Conservation (phyloP, 768 basidiomycete species). For the Collybia sordida region DNA sequence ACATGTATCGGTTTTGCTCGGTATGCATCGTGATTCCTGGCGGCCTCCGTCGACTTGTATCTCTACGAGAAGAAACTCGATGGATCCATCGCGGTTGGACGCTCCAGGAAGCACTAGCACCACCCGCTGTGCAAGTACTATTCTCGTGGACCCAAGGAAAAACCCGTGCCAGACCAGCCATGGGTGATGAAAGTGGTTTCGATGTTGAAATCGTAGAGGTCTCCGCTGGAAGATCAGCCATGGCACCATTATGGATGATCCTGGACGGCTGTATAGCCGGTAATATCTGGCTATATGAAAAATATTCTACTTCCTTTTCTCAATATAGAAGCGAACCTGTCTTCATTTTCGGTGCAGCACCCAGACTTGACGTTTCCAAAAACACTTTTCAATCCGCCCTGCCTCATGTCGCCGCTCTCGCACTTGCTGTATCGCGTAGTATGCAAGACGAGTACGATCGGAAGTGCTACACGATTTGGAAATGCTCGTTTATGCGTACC, state of each 20-base stretch:
- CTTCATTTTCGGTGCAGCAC: no score
- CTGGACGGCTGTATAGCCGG: no score
- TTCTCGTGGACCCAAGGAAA: neutral
- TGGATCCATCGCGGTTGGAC: conserved; percentile 6
- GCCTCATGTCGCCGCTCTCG: no score
- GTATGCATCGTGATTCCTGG: conserved; percentile 1
- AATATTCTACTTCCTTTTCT: no score
- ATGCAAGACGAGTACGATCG: no score
- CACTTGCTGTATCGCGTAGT: no score
- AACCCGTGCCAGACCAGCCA: no score
- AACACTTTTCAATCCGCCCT: no score
- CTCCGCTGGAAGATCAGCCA: neutral
- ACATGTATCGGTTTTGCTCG: neutral
- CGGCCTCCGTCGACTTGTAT: conserved; percentile 1
- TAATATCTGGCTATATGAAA: no score
- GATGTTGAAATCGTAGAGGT: neutral
- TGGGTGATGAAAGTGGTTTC: no score
- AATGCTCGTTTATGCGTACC: conserved; percentile 1
- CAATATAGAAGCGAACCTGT: no score
- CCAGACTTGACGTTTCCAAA: no score
- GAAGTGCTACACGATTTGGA: neutral
- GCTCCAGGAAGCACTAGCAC: conserved; percentile 2
- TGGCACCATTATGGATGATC: neutral
- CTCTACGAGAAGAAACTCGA: neutral
- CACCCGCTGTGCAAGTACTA: neutral